A percentile compares a stretch with the other conserved stretches of the same genome.
Evolutionary conservation across 106 monocot genomes (phyloP).

Genomic region (Dendrobium officinale): DNA sequence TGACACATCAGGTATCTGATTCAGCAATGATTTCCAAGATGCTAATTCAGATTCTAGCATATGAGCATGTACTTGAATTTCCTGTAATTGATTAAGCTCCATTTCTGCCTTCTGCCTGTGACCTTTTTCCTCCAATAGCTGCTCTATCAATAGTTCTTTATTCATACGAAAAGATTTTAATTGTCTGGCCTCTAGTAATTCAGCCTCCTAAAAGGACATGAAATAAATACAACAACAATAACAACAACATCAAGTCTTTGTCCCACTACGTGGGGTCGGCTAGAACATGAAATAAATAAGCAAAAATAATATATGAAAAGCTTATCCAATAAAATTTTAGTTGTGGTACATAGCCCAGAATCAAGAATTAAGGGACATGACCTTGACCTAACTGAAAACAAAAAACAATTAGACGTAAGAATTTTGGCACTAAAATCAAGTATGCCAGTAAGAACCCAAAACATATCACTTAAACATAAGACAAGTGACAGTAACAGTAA

Average conservation of each 20-base stretch:
- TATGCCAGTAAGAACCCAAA: background rate
- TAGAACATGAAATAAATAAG: background rate
- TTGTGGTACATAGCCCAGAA: background rate
- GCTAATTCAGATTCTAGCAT: constrained; percentile 62
- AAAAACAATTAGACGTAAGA: background rate
- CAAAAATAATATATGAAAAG: background rate
- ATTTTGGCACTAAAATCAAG: background rate
- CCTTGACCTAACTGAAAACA: background rate
- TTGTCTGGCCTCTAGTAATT: constrained; percentile 82
- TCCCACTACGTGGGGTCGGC: too few species aligned
- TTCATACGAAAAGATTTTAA: constrained; percentile 69
- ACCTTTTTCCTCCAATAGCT: constrained; percentile 68
- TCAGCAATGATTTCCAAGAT: constrained; percentile 67
- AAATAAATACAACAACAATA: background rate
- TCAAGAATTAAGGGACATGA: background rate
- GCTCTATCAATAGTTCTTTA: constrained; percentile 74
- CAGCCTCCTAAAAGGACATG: constrained; percentile 58
- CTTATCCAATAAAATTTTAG: background rate
- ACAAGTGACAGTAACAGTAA: background rate
- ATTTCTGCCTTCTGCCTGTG: constrained; percentile 69
- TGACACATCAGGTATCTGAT: constrained; percentile 76
- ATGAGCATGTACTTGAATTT: constrained; percentile 44
- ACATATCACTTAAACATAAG: background rate
- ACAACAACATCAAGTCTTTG: too few species aligned
- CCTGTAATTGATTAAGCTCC: constrained; percentile 57